A percentile compares a stretch with the other conserved stretches of the same genome.
Evolutionary conservation across 176 grass and related monocot species (phyloP).

Genomic region (Carex littledalei): DNA sequence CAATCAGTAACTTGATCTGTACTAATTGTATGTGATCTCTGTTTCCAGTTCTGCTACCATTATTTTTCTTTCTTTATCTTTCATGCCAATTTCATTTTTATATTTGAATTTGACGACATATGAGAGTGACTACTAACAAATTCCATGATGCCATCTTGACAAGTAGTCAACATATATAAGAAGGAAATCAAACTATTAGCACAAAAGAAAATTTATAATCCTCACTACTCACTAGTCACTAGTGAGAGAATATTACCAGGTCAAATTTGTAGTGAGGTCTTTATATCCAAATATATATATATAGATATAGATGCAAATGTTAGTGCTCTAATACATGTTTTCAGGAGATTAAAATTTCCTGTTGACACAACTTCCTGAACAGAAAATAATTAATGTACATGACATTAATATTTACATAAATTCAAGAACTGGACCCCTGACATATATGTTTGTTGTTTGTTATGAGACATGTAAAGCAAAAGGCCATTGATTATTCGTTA

Average conservation of each 20-base stretch:
- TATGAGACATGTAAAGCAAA: slow-evolving; percentile 6
- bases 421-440: neutral
- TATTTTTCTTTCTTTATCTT: neutral
- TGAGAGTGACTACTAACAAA: slow-evolving; percentile 6
- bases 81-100: neutral
- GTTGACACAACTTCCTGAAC: neutral
- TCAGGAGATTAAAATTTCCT: neutral
- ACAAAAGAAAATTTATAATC: neutral
- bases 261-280: neutral
- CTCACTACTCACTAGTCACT: neutral
- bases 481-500: neutral
- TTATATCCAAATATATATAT: neutral
- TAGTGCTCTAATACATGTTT: neutral
- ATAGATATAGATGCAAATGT: neutral
- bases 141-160: neutral
- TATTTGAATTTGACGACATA: neutral
- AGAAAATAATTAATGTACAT: neutral
- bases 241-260: neutral
- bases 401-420: neutral
- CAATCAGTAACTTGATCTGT: neutral
- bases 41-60: neutral
- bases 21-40: neutral
- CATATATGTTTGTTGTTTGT: neutral
- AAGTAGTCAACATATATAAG: neutral
- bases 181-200: neutral